Conservation (phyloP, 495 filamentous ascomycete species). For the Aspergillus bridgeri region DNA sequence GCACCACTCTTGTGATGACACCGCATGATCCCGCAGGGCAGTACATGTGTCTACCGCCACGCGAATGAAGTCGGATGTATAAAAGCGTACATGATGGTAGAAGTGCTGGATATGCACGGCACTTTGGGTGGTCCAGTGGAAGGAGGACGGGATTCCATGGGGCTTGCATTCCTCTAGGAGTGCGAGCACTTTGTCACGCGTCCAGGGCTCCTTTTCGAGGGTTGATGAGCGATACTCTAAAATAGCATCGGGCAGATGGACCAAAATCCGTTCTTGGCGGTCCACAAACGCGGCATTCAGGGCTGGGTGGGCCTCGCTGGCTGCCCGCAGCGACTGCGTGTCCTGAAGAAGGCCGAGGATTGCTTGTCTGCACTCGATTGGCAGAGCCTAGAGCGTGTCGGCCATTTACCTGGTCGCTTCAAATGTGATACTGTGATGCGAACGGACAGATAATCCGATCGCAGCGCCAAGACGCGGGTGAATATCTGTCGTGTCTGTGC, state of each 20-base stretch:
- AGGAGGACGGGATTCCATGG: not conserved
- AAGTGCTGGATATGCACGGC: not conserved
- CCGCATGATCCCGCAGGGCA: not conserved
- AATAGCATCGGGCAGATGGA: not conserved
- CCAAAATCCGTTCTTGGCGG: not conserved
- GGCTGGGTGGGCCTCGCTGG: not conserved
- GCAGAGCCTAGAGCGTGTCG: not conserved
- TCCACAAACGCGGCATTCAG: not conserved
- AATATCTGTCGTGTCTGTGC: no score
- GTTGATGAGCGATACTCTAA: not conserved
- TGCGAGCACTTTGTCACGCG: slow-evolving; percentile 1
- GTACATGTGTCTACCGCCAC: not conserved
- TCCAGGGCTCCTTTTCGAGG: not conserved
- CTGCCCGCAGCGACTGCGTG: not conserved
- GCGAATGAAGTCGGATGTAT: not conserved
- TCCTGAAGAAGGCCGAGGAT: slow-evolving; percentile 6
- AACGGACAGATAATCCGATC: no score
- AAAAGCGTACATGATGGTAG: not conserved
- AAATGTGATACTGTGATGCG: no score
- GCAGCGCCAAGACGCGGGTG: no score
- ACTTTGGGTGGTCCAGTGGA: not conserved
- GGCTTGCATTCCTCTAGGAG: not conserved
- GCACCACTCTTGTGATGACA: not conserved
- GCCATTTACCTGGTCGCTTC: no score
- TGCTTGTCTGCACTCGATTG: slow-evolving; percentile 5